These are phyloP conservation scores for Brassica juncea DNA, from an alignment of 345 rosid species.

Conservation along the genomic window DNA sequence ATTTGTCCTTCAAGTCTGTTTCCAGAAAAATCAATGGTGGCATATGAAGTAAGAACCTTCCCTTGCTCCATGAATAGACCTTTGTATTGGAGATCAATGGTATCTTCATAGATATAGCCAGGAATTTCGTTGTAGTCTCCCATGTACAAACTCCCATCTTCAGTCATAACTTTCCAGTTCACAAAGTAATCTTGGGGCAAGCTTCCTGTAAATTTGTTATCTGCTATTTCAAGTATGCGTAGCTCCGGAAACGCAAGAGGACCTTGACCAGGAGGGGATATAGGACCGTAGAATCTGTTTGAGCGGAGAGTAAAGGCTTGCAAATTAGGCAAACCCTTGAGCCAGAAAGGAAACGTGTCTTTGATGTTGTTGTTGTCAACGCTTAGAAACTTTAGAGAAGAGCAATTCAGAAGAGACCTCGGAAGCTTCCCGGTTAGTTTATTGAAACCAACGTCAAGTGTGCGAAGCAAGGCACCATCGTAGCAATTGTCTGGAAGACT, in stretches of 20 bases:
- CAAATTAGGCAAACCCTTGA: slow-evolving; percentile 4
- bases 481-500: not conserved
- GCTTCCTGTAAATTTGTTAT: slow-evolving; percentile 7
- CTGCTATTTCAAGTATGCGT: not conserved
- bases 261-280: not conserved
- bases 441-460: slow-evolving; percentile 27
- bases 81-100: slow-evolving; percentile 25
- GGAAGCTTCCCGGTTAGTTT: slow-evolving; percentile 19
- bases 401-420: slow-evolving; percentile 28
- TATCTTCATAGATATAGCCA: not conserved
- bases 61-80: slow-evolving; percentile 18
- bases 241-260: not conserved
- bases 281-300: slow-evolving; percentile 23
- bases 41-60: not conserved
- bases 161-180: slow-evolving; percentile 24
- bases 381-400: not conserved
- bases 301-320: slow-evolving; percentile 7
- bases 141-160: slow-evolving; percentile 15
- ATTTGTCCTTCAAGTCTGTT: slow-evolving; percentile 13
- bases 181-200: slow-evolving; percentile 17
- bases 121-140: not conserved
- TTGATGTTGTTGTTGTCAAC: slow-evolving; percentile 14
- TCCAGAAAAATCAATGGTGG: slow-evolving; percentile 20
- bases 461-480: not conserved
- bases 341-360: slow-evolving; percentile 32